phyloP scores from a whole-genome alignment of 129 eudicot genomes.

The Deinandra increscens region DNA sequence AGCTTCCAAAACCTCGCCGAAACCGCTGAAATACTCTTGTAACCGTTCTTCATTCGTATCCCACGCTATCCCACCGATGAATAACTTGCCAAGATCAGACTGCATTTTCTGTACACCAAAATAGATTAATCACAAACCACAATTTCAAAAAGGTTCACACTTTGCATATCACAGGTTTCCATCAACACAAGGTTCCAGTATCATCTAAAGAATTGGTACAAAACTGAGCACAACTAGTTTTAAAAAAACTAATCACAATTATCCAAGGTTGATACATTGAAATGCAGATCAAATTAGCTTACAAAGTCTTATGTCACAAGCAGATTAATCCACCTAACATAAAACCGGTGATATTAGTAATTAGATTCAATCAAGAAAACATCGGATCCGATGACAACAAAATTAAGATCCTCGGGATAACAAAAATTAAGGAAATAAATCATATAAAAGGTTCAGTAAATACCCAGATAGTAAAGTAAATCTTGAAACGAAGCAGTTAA shows the following conservation, averaged over 20 bases:
- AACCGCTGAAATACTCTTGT: constrained; percentile 55
- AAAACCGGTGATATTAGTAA: constrained; percentile 19
- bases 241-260: no score
- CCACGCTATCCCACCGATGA: constrained; percentile 80
- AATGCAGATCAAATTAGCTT: constrained; percentile 33
- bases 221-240: not conserved
- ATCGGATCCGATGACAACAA: constrained; percentile 46
- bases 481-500: constrained; percentile 28
- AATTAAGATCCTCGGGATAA: constrained; percentile 26
- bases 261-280: constrained; percentile 11
- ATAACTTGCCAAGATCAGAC: constrained; percentile 68
- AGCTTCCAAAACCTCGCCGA: constrained; percentile 70
- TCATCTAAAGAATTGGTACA: not conserved
- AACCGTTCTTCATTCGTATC: constrained; percentile 72
- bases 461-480: constrained; percentile 48
- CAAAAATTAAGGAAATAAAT: constrained; percentile 25
- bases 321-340: not conserved
- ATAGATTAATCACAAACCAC: not conserved
- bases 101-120: constrained; percentile 46
- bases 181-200: not conserved
- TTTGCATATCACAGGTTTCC: no score
- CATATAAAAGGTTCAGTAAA: not conserved
- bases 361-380: constrained; percentile 43
- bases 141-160: constrained; percentile 3
- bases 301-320: constrained; percentile 32